These are phyloP conservation scores for Agrocybe pediades DNA, from an alignment of 768 basidiomycete species.

Conservation along the genomic window DNA sequence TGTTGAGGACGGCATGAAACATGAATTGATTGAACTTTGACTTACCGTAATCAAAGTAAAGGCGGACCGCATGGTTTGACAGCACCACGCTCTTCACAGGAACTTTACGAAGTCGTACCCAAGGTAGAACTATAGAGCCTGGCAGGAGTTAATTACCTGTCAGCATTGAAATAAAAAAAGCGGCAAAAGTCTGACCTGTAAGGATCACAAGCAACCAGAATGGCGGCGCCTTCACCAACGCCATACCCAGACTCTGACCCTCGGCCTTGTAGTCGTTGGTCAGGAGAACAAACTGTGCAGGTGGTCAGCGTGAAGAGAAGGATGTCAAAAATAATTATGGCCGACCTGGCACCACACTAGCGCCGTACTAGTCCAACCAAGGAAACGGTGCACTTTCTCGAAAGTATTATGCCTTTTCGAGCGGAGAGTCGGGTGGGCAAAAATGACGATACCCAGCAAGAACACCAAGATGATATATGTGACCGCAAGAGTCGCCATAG, in stretches of 20 bases:
- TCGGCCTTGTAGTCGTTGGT: conserved; percentile 51
- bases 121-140: conserved; percentile 59
- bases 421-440: conserved; percentile 53
- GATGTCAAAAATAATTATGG: background rate
- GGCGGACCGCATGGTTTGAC: conserved; percentile 56
- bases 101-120: conserved; percentile 59
- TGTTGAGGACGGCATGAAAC: background rate
- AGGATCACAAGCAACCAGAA: conserved; percentile 61
- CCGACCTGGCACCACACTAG: conserved; percentile 56
- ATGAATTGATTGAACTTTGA: background rate
- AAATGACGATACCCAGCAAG: conserved; percentile 48
- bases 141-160: background rate
- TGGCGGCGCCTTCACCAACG: conserved; percentile 43
- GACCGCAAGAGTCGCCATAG: conserved; percentile 47
- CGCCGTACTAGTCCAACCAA: conserved; percentile 55
- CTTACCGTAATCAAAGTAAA: conserved; percentile 62
- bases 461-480: conserved; percentile 53
- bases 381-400: conserved; percentile 56
- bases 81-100: conserved; percentile 53
- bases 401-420: conserved; percentile 51
- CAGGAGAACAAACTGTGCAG: conserved; percentile 44
- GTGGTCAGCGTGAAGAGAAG: background rate
- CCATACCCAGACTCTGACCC: conserved; percentile 39
- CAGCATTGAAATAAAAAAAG: background rate
- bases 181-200: conserved; percentile 32